A percentile compares a stretch with the other conserved stretches of the same genome.
phyloP scores from a whole-genome alignment of 441 rosid genomes.

The Mallotus japonicus region DNA sequence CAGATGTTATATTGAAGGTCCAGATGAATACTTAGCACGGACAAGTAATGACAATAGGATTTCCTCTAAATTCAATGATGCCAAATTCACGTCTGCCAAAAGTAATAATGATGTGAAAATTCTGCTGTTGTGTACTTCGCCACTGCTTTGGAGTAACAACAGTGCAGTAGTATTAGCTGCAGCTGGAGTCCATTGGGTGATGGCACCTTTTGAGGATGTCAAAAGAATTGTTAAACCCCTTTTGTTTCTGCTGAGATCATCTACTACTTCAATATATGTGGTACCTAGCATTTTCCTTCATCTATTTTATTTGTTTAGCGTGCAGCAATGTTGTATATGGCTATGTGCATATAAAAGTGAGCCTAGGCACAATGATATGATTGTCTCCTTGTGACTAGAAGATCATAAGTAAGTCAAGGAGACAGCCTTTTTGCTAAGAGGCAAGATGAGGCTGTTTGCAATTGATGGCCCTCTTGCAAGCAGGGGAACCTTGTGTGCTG shows the following conservation, averaged over 20 bases:
- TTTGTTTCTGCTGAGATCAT: slow-evolving; percentile 81
- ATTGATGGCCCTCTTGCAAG: not conserved
- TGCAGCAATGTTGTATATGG: not conserved
- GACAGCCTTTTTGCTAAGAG: not conserved
- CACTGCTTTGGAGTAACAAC: slow-evolving; percentile 91
- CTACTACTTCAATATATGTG: slow-evolving; percentile 88
- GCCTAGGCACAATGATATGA: not conserved
- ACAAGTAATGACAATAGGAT: slow-evolving; percentile 40
- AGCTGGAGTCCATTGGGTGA: slow-evolving; percentile 95
- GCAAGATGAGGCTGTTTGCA: not conserved
- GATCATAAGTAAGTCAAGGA: not conserved
- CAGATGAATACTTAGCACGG: slow-evolving; percentile 80
- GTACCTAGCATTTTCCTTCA: slow-evolving; percentile 38
- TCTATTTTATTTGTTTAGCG: slow-evolving; percentile 16
- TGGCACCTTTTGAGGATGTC: slow-evolving; percentile 78
- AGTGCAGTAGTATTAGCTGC: slow-evolving; percentile 95
- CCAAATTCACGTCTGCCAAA: slow-evolving; percentile 60
- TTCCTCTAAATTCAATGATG: slow-evolving; percentile 38
- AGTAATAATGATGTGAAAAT: slow-evolving; percentile 73
- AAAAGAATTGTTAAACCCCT: slow-evolving; percentile 83
- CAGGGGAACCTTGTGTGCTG: not conserved
- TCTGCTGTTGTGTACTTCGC: slow-evolving; percentile 84
- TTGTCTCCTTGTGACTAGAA: not conserved
- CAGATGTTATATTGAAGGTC: slow-evolving; percentile 85
- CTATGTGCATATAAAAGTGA: not conserved